Conservation (phyloP, 2,329 filamentous ascomycete genomes). For the Exserohilum turcica region DNA sequence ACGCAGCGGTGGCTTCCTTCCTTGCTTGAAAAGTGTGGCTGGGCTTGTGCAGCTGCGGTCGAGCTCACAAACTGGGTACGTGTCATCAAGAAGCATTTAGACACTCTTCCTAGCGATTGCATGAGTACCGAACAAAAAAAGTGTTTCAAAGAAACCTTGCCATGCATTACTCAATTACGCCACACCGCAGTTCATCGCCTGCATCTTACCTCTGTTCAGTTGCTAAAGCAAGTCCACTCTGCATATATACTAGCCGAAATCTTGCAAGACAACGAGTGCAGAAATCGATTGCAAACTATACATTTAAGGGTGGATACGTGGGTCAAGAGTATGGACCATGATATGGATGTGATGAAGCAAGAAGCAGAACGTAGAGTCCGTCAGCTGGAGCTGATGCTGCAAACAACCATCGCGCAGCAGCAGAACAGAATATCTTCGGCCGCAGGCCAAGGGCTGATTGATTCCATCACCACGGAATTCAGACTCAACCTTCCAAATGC, state of each 20-base stretch:
- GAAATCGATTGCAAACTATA: background rate
- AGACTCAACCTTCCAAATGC: background rate
- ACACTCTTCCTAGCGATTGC: background rate
- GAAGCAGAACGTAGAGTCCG: background rate
- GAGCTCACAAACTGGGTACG: conserved; percentile 48
- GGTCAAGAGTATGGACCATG: conserved; percentile 1
- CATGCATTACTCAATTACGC: background rate
- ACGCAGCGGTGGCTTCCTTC: conserved; percentile 40
- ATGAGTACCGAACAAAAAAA: background rate
- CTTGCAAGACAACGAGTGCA: background rate
- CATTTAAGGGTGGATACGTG: background rate
- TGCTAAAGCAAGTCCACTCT: conserved; percentile 1
- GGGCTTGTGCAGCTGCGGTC: conserved; percentile 44
- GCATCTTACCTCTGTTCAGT: background rate
- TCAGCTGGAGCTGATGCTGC: conserved; percentile 8
- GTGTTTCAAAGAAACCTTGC: background rate
- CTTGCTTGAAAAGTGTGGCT: conserved; percentile 32
- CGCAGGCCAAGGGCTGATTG: conserved; percentile 2
- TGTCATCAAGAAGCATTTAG: conserved; percentile 22
- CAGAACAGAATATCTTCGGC: background rate
- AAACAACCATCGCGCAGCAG: background rate
- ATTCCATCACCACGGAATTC: background rate
- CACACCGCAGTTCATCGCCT: conserved; percentile 3
- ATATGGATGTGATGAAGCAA: background rate
- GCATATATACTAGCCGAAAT: conserved; percentile 1